Base-by-base conservation (phyloP, 2,329 filamentous ascomycete species). In the Ceratocystis eucalypticola region DNA sequence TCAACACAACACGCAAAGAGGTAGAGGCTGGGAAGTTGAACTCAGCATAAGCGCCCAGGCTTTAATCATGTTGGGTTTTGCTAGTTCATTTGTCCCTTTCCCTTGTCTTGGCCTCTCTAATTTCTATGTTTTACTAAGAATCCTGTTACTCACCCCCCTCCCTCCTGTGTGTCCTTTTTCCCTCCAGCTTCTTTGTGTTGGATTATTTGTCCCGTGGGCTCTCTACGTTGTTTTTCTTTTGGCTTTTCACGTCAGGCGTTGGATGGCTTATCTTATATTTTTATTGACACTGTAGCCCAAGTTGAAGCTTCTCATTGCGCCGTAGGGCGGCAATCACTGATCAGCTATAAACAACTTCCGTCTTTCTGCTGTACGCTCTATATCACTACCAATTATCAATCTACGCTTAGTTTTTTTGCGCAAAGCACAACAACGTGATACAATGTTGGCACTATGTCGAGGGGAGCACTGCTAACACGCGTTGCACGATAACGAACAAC, bases 21-120 rank as follows among this genome's bases (percentile, higher is more conserved):
- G 82, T 87, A 59, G 84, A 86, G 75, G 76, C 78, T 71, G 81
- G 82, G 62, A 83, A 83, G 73, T 75, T 86, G 41, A 80, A 82
- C 70, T 82, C 84, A 71, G 79, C 79, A 68, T 59, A 37, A 59
- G 17, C 15, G 1, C 55, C 28, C 3, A 22, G 25, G 10, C 37
- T 28, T n/a, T 6, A 28, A 17, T n/a, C 46, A 48, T 17, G 20
- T 5, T 20, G 1, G 46, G n/a, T 5, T 37, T 59, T 20, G 55
- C 48, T 28, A 20, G 25, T 25, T 22, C 7, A 25, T 59, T n/a
- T 28, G n/a, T n/a, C 4, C 30, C 15, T 41, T 28, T 33, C 48
- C 17, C 25, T 37, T 53, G 30, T 28, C 12, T 22, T 28, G 48
- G 44, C 25, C 7, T 53, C 2, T 28, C 22, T 62, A 25, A 22